phyloP scores from a whole-genome alignment of 805 yeast genomes.

The Zygosaccharomyces gambellarensis region DNA sequence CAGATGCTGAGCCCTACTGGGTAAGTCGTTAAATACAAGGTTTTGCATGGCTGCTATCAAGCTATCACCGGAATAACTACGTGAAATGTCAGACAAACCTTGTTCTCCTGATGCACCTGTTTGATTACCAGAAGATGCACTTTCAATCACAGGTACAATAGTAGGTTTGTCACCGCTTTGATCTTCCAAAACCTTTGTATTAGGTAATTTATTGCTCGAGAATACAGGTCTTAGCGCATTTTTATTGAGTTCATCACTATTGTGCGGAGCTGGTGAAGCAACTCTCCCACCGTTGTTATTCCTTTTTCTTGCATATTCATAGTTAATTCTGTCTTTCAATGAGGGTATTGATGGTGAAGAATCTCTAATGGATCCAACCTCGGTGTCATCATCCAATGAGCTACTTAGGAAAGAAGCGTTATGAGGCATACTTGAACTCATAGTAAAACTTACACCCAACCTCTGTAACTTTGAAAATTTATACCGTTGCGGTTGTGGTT shows the following conservation, averaged over 20 bases:
- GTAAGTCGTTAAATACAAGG: constrained; percentile 74
- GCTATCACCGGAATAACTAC: constrained; percentile 32
- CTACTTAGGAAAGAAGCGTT: constrained; percentile 31
- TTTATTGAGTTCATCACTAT: constrained; percentile 7
- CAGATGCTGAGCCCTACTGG: constrained; percentile 86
- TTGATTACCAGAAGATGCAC: constrained; percentile 7
- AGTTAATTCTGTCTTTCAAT: constrained; percentile 8
- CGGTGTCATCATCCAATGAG: constrained; percentile 31
- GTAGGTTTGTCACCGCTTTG: constrained; percentile 67
- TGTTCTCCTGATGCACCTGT: constrained; percentile 12
- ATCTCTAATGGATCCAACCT: constrained; percentile 18
- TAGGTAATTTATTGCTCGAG: constrained; percentile 67
- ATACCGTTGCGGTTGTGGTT: constrained; percentile 30
- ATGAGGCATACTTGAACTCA: constrained; percentile 56
- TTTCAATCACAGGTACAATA: constrained; percentile 47
- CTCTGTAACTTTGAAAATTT: constrained; percentile 62
- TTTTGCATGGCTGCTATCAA: constrained; percentile 36
- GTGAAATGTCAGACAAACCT: constrained; percentile 28
- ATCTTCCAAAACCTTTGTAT: constrained; percentile 60
- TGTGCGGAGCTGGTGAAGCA: constrained; percentile 3
- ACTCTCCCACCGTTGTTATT: not conserved
- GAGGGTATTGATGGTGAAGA: constrained; percentile 15
- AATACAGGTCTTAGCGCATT: constrained; percentile 46
- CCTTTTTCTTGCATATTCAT: constrained; percentile 14
- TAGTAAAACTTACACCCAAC: constrained; percentile 72